Evolutionary conservation across 768 basidiomycete species (phyloP).

Genomic region (Serendipita sp.): DNA sequence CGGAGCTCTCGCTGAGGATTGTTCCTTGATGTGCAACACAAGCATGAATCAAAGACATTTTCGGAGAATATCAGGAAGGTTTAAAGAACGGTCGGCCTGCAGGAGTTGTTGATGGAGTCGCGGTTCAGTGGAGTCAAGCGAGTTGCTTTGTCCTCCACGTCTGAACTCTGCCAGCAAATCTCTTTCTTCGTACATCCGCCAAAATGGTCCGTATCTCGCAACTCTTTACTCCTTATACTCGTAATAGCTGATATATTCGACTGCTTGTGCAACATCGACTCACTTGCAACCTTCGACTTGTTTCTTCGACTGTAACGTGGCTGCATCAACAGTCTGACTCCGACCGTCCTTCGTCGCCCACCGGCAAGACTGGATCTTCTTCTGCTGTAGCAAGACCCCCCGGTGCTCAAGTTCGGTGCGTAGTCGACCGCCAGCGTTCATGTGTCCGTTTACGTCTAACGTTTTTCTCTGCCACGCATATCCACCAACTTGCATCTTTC

Average conservation of each 20-base stretch:
- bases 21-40: constrained; percentile 58
- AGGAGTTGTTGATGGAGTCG: neutral
- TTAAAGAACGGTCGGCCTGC: neutral
- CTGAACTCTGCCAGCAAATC: neutral
- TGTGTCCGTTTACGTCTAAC: neutral
- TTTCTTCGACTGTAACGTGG: neutral
- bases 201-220: neutral
- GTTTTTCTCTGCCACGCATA: neutral
- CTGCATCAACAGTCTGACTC: constrained; percentile 10
- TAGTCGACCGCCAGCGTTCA: neutral
- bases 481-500: neutral
- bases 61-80: neutral
- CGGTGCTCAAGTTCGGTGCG: constrained; percentile 14
- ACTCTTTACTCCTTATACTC: neutral
- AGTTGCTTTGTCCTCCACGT: neutral
- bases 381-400: constrained; percentile 12
- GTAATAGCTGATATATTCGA: constrained; percentile 1
- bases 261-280: neutral
- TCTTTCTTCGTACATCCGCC: neutral
- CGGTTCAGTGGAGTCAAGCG: neutral
- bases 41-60: constrained; percentile 51
- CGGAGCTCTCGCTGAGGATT: constrained; percentile 78
- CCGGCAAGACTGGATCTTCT: constrained; percentile 11
- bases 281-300: neutral
- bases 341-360: constrained; percentile 10